Conservation (phyloP, 2,329 filamentous ascomycete species). For the Pseudonectria foliicola region DNA sequence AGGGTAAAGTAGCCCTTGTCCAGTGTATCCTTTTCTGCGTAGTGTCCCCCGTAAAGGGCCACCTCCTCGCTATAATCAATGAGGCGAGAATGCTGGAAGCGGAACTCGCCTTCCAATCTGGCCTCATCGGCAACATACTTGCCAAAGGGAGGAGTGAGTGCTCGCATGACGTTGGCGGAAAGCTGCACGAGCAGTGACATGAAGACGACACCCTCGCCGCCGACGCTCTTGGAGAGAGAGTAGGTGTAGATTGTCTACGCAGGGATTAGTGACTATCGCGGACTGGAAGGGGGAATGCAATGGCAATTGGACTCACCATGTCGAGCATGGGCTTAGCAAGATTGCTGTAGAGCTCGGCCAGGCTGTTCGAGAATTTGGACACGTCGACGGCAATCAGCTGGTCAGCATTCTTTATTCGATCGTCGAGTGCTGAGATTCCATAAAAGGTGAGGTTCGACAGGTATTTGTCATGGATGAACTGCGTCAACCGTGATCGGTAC, state of each 20-base stretch:
- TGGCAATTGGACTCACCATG: conserved; percentile 51
- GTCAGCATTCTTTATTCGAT: conserved; percentile 97
- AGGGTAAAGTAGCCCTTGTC: conserved; percentile 99
- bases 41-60: conserved; percentile 83
- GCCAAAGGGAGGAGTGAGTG: conserved; percentile 89
- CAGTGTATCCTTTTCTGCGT: conserved; percentile 89
- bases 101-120: conserved; percentile 87
- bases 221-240: conserved; percentile 88
- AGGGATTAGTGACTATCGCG: conserved; percentile 4
- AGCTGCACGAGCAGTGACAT: conserved; percentile 93
- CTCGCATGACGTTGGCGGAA: conserved; percentile 87
- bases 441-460: conserved; percentile 98
- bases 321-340: conserved; percentile 90
- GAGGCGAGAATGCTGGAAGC: conserved; percentile 87
- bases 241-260: conserved; percentile 82
- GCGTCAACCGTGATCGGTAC: conserved; percentile 89
- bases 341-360: conserved; percentile 94
- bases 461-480: conserved; percentile 91
- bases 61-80: conserved; percentile 97
- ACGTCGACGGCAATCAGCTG: conserved; percentile 97
- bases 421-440: conserved; percentile 87
- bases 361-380: conserved; percentile 88
- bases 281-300: background rate
- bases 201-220: conserved; percentile 88
- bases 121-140: conserved; percentile 98